These are phyloP conservation scores for Lathyrus oleraceus DNA, from an alignment of 306 rosid genomes.

Conservation along the genomic window DNA sequence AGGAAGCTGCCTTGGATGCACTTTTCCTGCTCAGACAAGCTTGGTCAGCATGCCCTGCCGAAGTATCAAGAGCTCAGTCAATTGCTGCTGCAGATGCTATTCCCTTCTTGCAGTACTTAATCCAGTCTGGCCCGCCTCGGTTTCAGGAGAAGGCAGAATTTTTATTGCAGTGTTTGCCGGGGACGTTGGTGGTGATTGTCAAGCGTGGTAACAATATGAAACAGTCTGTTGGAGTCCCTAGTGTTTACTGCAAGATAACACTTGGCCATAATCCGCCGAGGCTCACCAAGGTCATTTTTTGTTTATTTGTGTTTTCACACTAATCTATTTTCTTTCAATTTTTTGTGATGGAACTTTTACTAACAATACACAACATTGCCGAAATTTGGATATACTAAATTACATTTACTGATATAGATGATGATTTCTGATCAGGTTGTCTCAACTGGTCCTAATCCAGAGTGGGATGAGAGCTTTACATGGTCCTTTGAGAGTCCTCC, in stretches of 20 bases:
- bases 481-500: constrained; percentile 99
- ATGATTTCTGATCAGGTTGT: constrained; percentile 64
- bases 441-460: constrained; percentile 92
- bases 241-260: constrained; percentile 92
- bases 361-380: background rate
- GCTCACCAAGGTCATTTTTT: constrained; percentile 67
- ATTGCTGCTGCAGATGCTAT: constrained; percentile 97
- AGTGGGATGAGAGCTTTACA: constrained; percentile 93
- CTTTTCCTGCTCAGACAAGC: constrained; percentile 98
- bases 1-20: constrained; percentile 95
- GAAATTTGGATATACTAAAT: constrained; percentile 8
- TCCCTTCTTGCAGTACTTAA: constrained; percentile 89
- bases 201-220: constrained; percentile 95
- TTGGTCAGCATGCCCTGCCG: constrained; percentile 99
- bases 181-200: constrained; percentile 85
- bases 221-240: constrained; percentile 97
- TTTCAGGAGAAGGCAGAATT: constrained; percentile 97
- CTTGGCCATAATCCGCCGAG: constrained; percentile 84
- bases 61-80: constrained; percentile 96
- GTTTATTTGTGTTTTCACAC: background rate
- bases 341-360: background rate
- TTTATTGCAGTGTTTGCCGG: constrained; percentile 96
- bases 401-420: constrained; percentile 26
- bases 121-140: constrained; percentile 97
- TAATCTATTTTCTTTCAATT: background rate